Evolutionary conservation across 2,329 filamentous ascomycete genomes (phyloP), one percentile per base, ranked within the genome.

Genomic region (Teratosphaeria nubilosa): DNA sequence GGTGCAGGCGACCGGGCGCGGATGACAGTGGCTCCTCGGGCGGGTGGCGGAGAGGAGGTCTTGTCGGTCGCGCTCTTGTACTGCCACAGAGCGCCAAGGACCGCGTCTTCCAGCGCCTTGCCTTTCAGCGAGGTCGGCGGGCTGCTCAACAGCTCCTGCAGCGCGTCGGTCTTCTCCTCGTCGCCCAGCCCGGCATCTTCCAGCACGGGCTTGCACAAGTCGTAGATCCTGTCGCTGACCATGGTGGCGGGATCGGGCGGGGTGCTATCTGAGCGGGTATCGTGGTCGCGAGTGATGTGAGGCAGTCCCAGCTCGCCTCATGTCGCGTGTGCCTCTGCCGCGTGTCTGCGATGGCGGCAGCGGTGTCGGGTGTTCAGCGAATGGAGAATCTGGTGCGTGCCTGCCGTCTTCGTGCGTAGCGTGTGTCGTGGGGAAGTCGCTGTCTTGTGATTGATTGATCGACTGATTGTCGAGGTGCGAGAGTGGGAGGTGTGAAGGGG

Each of bases 161-260:
- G 80, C 75, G 84, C 88, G 75, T 97, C 92, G 54, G 89, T 92
- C 79, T 94, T 95, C 70, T 96, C 92, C 75, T 99, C 94, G 63
- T 97, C 94, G 68, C 95, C 90, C 61, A 96, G 80, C 57, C 81
- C 80, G 59, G 84, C 77, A 75, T 96, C 87, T 77, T 94, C 86
- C 63, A 99, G 82, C 70, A 96, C 83, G 56, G 90, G 89, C 72
- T 95, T 84, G 74, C 91, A 96, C 69, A 94, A 83, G 68, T 96
- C 91, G 78, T 95, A 95, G 58, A 92, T 85, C 67, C 91, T 86
- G 79, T 97, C 92, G 68, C 91, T 89, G 62, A 96, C 86, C 92
- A 97, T 96, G 71, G 62, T 81, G 74, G 63, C 58, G 59, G 34
- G 56, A 30, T 31, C 20, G 30, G 22, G 6, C 5, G 25, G 27